Percentiles rank a stretch among this genome's conserved stretches.
phyloP scores from a whole-genome alignment of 2,329 filamentous ascomycete species.

The Pseudocercospora crystallina region DNA sequence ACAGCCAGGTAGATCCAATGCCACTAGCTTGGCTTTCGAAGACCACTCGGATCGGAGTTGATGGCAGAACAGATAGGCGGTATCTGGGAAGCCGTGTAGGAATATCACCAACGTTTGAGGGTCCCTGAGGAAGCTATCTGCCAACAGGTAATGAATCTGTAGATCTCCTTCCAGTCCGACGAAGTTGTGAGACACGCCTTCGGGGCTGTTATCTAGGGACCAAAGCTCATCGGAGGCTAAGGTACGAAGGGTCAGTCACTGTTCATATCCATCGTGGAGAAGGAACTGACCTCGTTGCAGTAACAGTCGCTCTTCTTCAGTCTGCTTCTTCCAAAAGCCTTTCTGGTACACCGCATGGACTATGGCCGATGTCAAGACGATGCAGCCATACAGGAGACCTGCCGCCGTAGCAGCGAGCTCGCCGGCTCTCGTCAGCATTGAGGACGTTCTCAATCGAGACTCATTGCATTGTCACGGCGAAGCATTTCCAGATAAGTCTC shows the following conservation, averaged over 20 bases:
- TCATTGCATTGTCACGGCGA: too few relatives aligned
- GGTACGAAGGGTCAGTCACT: neutral
- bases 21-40: slow-evolving; percentile 49
- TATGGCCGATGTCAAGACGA: slow-evolving; percentile 15
- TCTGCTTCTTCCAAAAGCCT: slow-evolving; percentile 16
- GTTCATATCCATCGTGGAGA: neutral
- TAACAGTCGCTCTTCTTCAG: slow-evolving; percentile 3
- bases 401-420: too few relatives aligned
- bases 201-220: slow-evolving; percentile 50
- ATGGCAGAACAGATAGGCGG: slow-evolving; percentile 55
- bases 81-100: slow-evolving; percentile 55
- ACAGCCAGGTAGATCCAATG: slow-evolving; percentile 59
- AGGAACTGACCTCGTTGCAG: slow-evolving; percentile 7
- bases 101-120: slow-evolving; percentile 16
- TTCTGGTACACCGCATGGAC: slow-evolving; percentile 14
- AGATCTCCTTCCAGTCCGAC: slow-evolving; percentile 50
- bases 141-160: slow-evolving; percentile 55
- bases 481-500: too few relatives aligned
- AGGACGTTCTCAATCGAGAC: too few relatives aligned
- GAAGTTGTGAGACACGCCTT: slow-evolving; percentile 53
- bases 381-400: slow-evolving; percentile 15
- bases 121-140: neutral
- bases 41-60: slow-evolving; percentile 45
- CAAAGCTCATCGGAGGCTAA: slow-evolving; percentile 57
- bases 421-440: too few relatives aligned